Base-by-base conservation (phyloP, 2,329 filamentous ascomycete species). In the Colletotrichum noveboracense region DNA sequence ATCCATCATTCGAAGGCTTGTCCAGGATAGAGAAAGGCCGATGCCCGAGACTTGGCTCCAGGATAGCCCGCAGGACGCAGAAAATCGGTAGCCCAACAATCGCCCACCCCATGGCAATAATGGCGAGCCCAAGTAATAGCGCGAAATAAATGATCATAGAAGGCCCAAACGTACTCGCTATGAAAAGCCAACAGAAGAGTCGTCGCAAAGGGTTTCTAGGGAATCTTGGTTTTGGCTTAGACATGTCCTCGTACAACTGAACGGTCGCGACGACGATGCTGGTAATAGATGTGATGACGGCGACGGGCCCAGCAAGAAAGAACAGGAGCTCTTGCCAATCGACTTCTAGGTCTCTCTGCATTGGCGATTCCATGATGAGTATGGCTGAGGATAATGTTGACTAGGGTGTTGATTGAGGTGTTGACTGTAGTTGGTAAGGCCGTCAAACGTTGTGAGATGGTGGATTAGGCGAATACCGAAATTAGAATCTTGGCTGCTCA, bases 331-430 rank as follows among this genome's bases (percentile, higher is more conserved):
- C 36, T 18, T 38, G 7, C 28, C 28, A 34, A 34, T 34, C 12
- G 32, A 32, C 30, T 32, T 32, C 30, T 32, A 5, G 9, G 30
- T 32, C 30, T 32, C 30, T 12, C 9, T 32, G 30, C 30, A 32
- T 9, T 32, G 30, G 30, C 30, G 30, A 12, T 32, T 32, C 30
- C 30, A 32, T 32, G 36, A 9, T 5, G 36, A 38, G 36, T 0
- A 38, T 0, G 36, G 36, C 0, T 38, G 36, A 38, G 16, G 1
- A 38, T 38, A 0, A 9, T 38, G 16, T 1, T 38, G 2, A 18
- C 1, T 18, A 14, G 7, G 14, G 34, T 36, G 34, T 36, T 26
- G 26, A 26, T 26, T 26, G 26, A 26, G 13, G 32, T 34, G 32
- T 30, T 30, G 28, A 30, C 28, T 30, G 28, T 7, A 30, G 28